Evolutionary conservation across 225 moss, liverwort and hornwort genomes (phyloP).

Genomic region (Polytrichum formosum): DNA sequence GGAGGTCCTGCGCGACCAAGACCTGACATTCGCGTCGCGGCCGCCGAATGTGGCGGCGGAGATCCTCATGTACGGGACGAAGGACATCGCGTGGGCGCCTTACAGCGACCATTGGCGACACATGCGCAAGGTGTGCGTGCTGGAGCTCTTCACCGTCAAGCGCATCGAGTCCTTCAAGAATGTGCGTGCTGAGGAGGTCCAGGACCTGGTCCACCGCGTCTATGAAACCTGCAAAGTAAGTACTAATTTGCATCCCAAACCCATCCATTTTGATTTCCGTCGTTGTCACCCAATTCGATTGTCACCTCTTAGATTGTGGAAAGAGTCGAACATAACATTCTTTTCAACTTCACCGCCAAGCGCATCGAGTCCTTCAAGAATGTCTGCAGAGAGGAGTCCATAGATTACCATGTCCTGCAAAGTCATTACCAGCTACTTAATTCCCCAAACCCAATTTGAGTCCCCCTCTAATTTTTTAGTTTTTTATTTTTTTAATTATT

Average conservation of each 20-base stretch:
- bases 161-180: conserved; percentile 12
- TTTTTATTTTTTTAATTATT: too few relatives aligned
- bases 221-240: conserved; percentile 2
- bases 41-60: not conserved
- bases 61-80: conserved; percentile 2
- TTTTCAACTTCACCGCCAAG: too few relatives aligned
- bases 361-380: not conserved
- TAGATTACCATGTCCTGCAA: too few relatives aligned
- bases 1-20: conserved; percentile 31
- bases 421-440: too few relatives aligned
- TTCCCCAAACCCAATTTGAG: too few relatives aligned
- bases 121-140: conserved; percentile 16
- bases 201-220: not conserved
- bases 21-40: conserved; percentile 29
- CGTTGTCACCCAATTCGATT: not conserved
- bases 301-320: not conserved
- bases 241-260: too few relatives aligned
- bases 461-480: too few relatives aligned
- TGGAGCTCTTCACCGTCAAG: conserved; percentile 21
- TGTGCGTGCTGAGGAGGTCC: not conserved
- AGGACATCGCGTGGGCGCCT: conserved; percentile 27
- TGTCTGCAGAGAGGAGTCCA: too few relatives aligned
- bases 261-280: not conserved
- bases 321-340: too few relatives aligned
- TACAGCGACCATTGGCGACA: conserved; percentile 23